Base-by-base conservation (phyloP, 306 rosid species). In the Luffa aegyptiaca region DNA sequence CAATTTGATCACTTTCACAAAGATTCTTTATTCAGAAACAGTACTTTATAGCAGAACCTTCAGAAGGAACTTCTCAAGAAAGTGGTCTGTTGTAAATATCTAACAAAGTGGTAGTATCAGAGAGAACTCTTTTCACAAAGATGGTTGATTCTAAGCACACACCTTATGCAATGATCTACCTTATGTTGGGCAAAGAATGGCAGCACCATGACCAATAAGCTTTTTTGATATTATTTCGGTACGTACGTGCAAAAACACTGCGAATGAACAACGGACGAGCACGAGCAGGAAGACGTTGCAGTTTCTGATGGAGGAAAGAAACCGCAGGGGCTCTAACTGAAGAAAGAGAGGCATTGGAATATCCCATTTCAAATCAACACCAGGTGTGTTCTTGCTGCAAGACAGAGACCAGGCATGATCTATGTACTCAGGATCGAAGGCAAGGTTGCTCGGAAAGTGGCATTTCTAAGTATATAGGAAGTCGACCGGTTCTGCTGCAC, bases 161-260 rank as follows among this genome's bases (percentile, higher is more conserved):
- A 73, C 59, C 61, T 73, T 73, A 73, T 73, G 42, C 59, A 46
- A 73, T 20, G 77, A 31, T 73, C 44, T 48, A 73, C 21, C 36
- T 69, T 69, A 7, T 73, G 57, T 51, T 44, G 39, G 56, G 26
- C 56, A 73, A 73, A 26, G 41, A 73, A 73, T 73, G 42, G 59
- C 20, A 73, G 59, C 77, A 46, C 77, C 77, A 73, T 48, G 61
- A 26, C 44, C 58, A 73, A 48, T 44, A 73, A 48, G 77, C 42
- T 12, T 46, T 48, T 21, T 73, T 7, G 0, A 49, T 49, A 73
- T 49, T 26, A 48, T 73, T 31, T 26, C 10, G 33, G 55, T 71
- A 71, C 76, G 21, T 20, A 1, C 20, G 20, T 10, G 51, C 35
- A 71, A 71, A 71, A 73, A 33, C 59, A 31, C 44, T 13, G 58